These are phyloP conservation scores for Leishmania gerbilli DNA, from an alignment of 208 protist species.

Conservation along the genomic window DNA sequence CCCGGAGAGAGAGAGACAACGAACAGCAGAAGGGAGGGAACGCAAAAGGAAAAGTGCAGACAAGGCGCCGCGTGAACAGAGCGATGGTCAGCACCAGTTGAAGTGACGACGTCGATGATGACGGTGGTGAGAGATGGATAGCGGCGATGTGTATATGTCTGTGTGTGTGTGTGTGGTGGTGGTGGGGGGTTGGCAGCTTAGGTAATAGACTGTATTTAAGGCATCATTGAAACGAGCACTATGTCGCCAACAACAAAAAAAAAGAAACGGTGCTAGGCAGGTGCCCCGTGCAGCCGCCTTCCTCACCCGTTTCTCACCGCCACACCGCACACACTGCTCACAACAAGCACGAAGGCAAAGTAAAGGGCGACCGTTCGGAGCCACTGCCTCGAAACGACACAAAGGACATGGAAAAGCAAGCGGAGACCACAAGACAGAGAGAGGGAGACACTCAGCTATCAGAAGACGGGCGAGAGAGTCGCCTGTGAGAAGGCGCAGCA, in stretches of 20 bases:
- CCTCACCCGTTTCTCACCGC: background rate
- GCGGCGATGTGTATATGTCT: background rate
- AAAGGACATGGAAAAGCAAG: conserved; percentile 15
- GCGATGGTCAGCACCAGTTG: background rate
- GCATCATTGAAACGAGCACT: no score
- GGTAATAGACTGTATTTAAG: background rate
- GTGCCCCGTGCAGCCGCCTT: background rate
- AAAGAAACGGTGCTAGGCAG: background rate
- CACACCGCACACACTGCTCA: background rate
- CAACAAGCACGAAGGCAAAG: background rate
- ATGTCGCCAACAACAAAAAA: background rate
- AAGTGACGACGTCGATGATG: background rate
- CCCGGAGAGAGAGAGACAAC: background rate
- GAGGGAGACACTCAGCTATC: background rate
- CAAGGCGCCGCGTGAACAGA: background rate
- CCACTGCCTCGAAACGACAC: background rate
- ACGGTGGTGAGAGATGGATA: background rate
- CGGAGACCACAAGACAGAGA: conserved; percentile 13
- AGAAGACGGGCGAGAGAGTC: background rate
- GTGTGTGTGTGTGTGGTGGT: background rate
- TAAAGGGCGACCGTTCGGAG: background rate
- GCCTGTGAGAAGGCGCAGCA: background rate
- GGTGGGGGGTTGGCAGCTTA: background rate
- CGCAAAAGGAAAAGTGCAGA: background rate
- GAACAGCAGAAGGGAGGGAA: background rate